Base-by-base conservation (phyloP, 768 basidiomycete genomes). In the Ramaria sp. region DNA sequence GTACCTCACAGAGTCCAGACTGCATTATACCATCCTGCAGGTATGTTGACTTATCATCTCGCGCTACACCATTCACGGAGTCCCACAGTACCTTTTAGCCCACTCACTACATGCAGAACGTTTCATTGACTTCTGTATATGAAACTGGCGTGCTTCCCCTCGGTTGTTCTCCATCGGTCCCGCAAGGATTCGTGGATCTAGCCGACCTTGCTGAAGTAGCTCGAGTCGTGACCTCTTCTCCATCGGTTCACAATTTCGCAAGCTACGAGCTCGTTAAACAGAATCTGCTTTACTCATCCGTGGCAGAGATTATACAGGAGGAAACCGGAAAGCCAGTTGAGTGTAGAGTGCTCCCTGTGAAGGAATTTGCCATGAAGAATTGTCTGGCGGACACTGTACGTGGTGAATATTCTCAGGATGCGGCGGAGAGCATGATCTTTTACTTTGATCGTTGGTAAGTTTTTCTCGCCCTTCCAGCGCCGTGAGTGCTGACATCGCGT, bases 1-100 rank as follows among this genome's bases (percentile, higher is more conserved):
- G 52, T 67, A 71, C 38, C 67, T 73, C 9, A 64, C 69, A 48
- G 69, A 71, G 45, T 70, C 69, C 9, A 69, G 24, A 30, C 47
- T 73, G 57, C n/a, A 64, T 38, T 71, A 70, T 59, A 72, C 72
- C 17, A 71, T 73, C 45, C 65, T 71, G 19, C 62, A 68, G 63
- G 68, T 63, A 33, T 6, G 41, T 48, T 31, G 41, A 24, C 5
- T 45, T n/a, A n/a, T n/a, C 38, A 3, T 34, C 34, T 19, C 38
- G 7, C 27, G 43, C 19, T 7, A 11, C 19, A 15, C 9, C 13
- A 9, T 20, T 19, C 9, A 17, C n/a, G 53, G 11, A 5, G 19
- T 20, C 30, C 24, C 27, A n/a, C n/a, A 5, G 22, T 48, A n/a
- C 5, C 17, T 31, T 12, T 15, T 5, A 54, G 53, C 53, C 53